These are phyloP conservation scores for Pestalotiopsis sp. DNA, from an alignment of 2,329 filamentous ascomycete species.

Conservation along the genomic window DNA sequence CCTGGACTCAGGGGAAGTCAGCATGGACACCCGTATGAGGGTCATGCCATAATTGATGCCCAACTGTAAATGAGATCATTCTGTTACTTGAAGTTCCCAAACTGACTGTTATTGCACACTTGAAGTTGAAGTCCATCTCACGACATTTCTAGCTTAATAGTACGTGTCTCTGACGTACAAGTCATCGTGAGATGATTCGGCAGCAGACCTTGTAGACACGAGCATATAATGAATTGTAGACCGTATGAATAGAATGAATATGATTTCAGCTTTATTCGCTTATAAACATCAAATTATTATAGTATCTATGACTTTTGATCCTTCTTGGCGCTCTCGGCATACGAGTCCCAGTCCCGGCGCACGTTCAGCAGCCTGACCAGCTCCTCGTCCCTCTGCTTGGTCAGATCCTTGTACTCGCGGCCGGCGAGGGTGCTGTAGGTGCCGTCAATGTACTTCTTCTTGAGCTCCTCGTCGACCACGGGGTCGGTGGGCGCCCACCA, in stretches of 20 bases:
- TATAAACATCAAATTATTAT: background rate
- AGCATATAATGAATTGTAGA: too few relatives aligned
- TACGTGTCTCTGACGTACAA: too few relatives aligned
- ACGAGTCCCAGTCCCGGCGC: slow-evolving; percentile 17
- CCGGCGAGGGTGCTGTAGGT: slow-evolving; percentile 15
- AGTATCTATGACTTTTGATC: background rate
- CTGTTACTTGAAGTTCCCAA: background rate
- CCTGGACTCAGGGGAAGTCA: background rate
- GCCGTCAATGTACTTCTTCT: slow-evolving; percentile 19
- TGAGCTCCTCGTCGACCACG: slow-evolving; percentile 19
- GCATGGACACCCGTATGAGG: background rate
- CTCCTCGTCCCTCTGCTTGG: slow-evolving; percentile 20
- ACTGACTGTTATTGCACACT: background rate
- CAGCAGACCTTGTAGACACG: too few relatives aligned
- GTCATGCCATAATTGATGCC: background rate
- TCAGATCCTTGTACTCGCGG: slow-evolving; percentile 15
- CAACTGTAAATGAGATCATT: background rate
- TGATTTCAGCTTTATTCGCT: background rate
- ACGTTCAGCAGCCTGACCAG: slow-evolving; percentile 19
- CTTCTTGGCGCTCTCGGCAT: slow-evolving; percentile 7
- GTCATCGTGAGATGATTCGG: too few relatives aligned
- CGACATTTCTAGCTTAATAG: too few relatives aligned
- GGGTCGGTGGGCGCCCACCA: slow-evolving; percentile 22
- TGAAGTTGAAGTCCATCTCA: background rate
- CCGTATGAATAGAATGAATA: too few relatives aligned